phyloP scores from a whole-genome alignment of 1,284 basidiomycete genomes.

The Heterobasidion occidentale region DNA sequence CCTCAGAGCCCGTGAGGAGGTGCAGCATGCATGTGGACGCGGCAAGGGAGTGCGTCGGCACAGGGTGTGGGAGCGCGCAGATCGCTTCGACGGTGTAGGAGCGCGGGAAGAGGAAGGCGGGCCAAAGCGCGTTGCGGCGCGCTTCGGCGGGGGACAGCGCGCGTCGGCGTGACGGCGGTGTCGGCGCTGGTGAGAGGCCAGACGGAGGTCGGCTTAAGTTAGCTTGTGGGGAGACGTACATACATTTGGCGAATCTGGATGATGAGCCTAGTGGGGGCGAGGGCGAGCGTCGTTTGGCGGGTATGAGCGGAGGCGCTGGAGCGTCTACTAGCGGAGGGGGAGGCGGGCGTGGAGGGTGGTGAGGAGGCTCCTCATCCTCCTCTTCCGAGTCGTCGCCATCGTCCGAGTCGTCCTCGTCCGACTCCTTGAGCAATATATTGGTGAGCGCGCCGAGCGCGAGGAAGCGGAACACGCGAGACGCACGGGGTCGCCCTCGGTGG shows the following conservation, averaged over 20 bases:
- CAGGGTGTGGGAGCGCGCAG: slow-evolving; percentile 85
- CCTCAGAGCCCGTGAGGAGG: slow-evolving; percentile 85
- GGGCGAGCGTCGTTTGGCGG: slow-evolving; percentile 6
- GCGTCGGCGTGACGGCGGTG: slow-evolving; percentile 29
- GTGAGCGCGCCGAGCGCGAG: background rate
- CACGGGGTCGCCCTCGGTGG: slow-evolving; percentile 21
- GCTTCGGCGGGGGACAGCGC: slow-evolving; percentile 57
- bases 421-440: slow-evolving; percentile 45
- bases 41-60: slow-evolving; percentile 81
- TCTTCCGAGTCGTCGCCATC: slow-evolving; percentile 41
- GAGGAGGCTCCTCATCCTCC: slow-evolving; percentile 24
- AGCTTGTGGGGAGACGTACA: background rate
- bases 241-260: background rate
- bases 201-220: background rate
- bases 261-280: no score
- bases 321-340: background rate
- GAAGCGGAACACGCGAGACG: slow-evolving; percentile 1
- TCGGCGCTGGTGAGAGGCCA: background rate
- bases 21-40: slow-evolving; percentile 85
- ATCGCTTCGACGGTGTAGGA: slow-evolving; percentile 89
- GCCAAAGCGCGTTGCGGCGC: slow-evolving; percentile 27
- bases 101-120: slow-evolving; percentile 27
- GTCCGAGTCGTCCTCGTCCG: slow-evolving; percentile 53
- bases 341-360: slow-evolving; percentile 1
- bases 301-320: background rate